Conservation (phyloP, 495 filamentous ascomycete genomes). For the Penicillium paxilli region DNA sequence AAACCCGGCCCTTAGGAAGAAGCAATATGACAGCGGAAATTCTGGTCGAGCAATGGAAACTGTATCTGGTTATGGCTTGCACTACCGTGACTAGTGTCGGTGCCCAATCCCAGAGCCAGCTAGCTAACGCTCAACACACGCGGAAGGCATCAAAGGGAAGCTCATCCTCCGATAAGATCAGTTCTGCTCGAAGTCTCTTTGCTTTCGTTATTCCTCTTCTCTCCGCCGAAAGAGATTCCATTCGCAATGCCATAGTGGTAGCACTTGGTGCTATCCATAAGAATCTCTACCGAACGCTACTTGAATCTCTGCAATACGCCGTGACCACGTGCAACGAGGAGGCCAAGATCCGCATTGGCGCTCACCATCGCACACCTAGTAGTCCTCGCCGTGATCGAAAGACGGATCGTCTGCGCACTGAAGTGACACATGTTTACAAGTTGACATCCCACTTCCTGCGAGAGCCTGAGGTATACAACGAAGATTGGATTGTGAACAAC, state of each 20-base stretch:
- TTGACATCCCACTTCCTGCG: conserved; percentile 89
- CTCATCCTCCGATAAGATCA: conserved; percentile 74
- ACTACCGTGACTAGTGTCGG: conserved; percentile 89
- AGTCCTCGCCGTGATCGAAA: conserved; percentile 72
- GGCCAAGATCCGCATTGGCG: conserved; percentile 75
- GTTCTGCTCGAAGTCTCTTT: conserved; percentile 84
- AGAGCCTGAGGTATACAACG: conserved; percentile 73
- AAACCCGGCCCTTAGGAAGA: conserved; percentile 44
- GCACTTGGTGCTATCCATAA: conserved; percentile 93
- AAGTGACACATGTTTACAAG: conserved; percentile 94
- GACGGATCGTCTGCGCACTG: conserved; percentile 84
- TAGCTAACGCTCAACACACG: conserved; percentile 71
- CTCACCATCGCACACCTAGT: conserved; percentile 75
- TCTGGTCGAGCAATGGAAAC: conserved; percentile 95
- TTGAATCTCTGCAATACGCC: conserved; percentile 85
- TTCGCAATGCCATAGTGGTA: conserved; percentile 87
- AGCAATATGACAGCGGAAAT: conserved; percentile 81
- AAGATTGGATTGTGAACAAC: conserved; percentile 92
- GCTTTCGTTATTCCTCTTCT: conserved; percentile 86
- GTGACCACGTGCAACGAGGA: conserved; percentile 82
- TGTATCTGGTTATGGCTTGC: conserved; percentile 97
- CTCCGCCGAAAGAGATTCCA: conserved; percentile 68
- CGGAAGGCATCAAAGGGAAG: conserved; percentile 80
- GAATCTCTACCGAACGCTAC: conserved; percentile 88
- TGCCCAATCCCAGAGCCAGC: conserved; percentile 57